Evolutionary conservation across 169 alveolate genomes (phyloP), one percentile per base, ranked within the genome.

Genomic region (Condylostoma magnum): DNA sequence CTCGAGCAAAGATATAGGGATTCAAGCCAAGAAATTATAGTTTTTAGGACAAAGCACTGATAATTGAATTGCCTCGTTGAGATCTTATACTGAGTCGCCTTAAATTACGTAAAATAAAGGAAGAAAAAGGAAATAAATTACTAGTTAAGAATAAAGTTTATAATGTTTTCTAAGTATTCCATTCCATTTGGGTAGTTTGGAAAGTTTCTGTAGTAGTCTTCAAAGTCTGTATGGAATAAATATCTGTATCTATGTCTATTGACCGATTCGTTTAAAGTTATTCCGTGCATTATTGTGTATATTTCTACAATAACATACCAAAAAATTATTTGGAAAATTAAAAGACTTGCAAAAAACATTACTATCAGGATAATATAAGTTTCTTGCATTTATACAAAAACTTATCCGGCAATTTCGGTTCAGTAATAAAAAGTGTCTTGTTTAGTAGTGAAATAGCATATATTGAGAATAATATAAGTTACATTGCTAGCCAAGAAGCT

Each of bases 201-300:
- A n/a, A n/a, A n/a, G n/a, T n/a, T n/a, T n/a, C n/a, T n/a, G n/a
- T n/a, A n/a, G n/a, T n/a, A n/a, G n/a, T n/a, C n/a, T n/a, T n/a
- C n/a, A n/a, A n/a, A n/a, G n/a, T n/a, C n/a, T n/a, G n/a, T n/a
- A n/a, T n/a, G n/a, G 30, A 36, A 60, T 6, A 60, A 27, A 25
- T 60, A 60, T 34, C 56, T 33, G 34, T 60, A 60, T 2, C 30
- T 33, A 60, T 60, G 71, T 10, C 71, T 15, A 4, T 60, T 60
- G 12, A 60, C 34, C 25, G 27, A 30, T 34, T 60, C 71, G 3
- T 60, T 60, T 15, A 41, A 52, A 36, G 71, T 60, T n/a, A 60
- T 31, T 10, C 56, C 71, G 10, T 60, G n/a, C 20, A 37, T n/a
- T 38, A 60, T 41, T 10, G 38, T 10, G 33, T 38, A 60, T 1